Evolutionary conservation across 2,329 filamentous ascomycete genomes (phyloP), one percentile per base, ranked within the genome.

Genomic region (Diaporthe vexans): DNA sequence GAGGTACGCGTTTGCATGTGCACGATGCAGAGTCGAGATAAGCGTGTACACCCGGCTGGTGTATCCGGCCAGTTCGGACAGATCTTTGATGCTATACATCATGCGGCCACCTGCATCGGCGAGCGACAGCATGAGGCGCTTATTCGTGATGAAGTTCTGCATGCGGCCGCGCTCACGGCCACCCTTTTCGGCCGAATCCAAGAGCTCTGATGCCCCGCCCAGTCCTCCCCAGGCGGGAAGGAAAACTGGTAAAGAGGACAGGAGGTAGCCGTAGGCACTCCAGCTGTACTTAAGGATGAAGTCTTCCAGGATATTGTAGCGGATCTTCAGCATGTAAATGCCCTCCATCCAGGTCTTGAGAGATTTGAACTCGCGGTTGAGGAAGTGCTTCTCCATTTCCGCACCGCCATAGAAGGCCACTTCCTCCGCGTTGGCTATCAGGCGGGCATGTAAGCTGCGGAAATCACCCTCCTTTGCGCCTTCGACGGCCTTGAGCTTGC

Each of bases 51-150:
- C 95, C 58, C 97, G 92, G 74, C 95, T 98, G 0, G 97, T 99
- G 85, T 98, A 97, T 29, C 97, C 97, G 7, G 97, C 97, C 46
- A 99, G 88, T 82, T 99, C 97, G 1, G 95, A 95, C 48, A 99
- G 90, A 81, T 99, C 97, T 84, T 99, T 99, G 87, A 99, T 97
- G 76, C 94, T 97, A 86, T 99, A 99, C 97, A 99, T 99, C 95
- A 99, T 98, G 61, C 97, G 91, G 35, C 96, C 96, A 74, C 97
- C 97, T 1, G 97, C 97, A 83, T 99, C 97, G 13, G 97, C 97
- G 51, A 99, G 90, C 21, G 96, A 98, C 43, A 99, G 90, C 97
- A 99, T 98, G 52, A 99, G 92, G 6, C 97, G 92, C 84, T 99
- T 98, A 86, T 99, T 99, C 17, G 97, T 99, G 84, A 99, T 98